Conservation (phyloP, 1,284 basidiomycete genomes). For the Ceratobasidium sp. region DNA sequence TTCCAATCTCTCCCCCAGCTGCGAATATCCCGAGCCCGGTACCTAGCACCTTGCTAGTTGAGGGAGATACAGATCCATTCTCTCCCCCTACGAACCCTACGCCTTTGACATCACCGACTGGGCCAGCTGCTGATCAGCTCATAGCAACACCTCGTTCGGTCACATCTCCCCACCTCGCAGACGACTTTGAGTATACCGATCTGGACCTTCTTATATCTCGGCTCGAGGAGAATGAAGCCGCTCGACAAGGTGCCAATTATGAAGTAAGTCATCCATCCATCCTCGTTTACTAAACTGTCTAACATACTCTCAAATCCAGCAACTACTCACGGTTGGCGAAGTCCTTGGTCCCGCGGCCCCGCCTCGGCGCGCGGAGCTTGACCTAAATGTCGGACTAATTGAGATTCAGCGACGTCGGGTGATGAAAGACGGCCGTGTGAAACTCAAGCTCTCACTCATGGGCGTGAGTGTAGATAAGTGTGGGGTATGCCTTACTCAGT, state of each 20-base stretch:
- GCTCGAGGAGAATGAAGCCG: slow-evolving; percentile 62
- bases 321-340: slow-evolving; percentile 70
- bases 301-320: slow-evolving; percentile 58
- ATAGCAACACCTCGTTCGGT: neutral
- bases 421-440: slow-evolving; percentile 78
- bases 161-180: slow-evolving; percentile 9
- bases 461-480: slow-evolving; percentile 82
- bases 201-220: slow-evolving; percentile 71
- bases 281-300: slow-evolving; percentile 5
- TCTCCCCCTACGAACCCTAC: neutral
- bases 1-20: neutral
- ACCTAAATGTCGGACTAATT: slow-evolving; percentile 70
- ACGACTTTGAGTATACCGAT: slow-evolving; percentile 67
- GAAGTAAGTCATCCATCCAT: slow-evolving; percentile 63
- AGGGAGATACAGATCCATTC: neutral
- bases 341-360: slow-evolving; percentile 70
- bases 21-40: too few species aligned
- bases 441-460: slow-evolving; percentile 80
- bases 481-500: slow-evolving; percentile 82
- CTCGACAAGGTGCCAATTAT: slow-evolving; percentile 62
- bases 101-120: neutral
- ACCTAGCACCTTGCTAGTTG: neutral
- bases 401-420: slow-evolving; percentile 75
- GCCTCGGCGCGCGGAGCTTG: slow-evolving; percentile 54
- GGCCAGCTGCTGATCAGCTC: neutral